Conservation (phyloP, 1,284 basidiomycete genomes). For the Ceratobasidium papillatum region DNA sequence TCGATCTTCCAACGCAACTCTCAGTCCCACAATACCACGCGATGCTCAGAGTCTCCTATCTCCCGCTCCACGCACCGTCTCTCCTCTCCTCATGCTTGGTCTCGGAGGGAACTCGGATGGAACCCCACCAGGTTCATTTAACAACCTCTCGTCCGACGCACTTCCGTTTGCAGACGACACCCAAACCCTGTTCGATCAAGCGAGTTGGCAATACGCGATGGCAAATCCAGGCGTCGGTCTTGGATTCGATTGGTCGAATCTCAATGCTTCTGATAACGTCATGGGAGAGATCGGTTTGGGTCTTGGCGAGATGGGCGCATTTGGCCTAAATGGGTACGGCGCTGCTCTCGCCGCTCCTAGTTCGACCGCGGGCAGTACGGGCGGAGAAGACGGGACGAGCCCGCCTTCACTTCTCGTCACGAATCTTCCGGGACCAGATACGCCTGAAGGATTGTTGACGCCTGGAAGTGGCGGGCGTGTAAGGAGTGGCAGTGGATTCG, state of each 20-base stretch:
- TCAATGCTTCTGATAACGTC: background rate
- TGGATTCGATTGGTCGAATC: conserved; percentile 8
- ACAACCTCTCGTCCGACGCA: background rate
- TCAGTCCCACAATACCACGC: conserved; percentile 15
- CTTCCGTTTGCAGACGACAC: conserved; percentile 21
- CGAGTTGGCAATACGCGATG: conserved; percentile 27
- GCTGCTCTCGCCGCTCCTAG: background rate
- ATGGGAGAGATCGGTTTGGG: conserved; percentile 2
- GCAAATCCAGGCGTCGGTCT: conserved; percentile 21
- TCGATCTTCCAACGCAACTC: conserved; percentile 11
- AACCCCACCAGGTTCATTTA: background rate
- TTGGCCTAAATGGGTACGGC: background rate
- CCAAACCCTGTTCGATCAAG: conserved; percentile 29
- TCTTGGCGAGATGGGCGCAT: background rate
- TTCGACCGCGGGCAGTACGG: background rate
- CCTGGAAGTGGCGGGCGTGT: conserved; percentile 7
- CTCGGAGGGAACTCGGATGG: background rate
- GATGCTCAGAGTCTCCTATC: conserved; percentile 23
- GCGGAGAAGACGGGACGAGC: background rate
- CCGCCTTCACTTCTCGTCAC: background rate
- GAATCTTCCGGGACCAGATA: background rate
- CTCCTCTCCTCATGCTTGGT: conserved; percentile 22
- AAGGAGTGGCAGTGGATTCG: background rate
- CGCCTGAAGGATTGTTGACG: conserved; percentile 15
- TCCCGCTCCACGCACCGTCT: conserved; percentile 9